Evolutionary conservation across 2,329 filamentous ascomycete genomes (phyloP), one percentile per base, ranked within the genome.

Genomic region (Penicillium sp.): DNA sequence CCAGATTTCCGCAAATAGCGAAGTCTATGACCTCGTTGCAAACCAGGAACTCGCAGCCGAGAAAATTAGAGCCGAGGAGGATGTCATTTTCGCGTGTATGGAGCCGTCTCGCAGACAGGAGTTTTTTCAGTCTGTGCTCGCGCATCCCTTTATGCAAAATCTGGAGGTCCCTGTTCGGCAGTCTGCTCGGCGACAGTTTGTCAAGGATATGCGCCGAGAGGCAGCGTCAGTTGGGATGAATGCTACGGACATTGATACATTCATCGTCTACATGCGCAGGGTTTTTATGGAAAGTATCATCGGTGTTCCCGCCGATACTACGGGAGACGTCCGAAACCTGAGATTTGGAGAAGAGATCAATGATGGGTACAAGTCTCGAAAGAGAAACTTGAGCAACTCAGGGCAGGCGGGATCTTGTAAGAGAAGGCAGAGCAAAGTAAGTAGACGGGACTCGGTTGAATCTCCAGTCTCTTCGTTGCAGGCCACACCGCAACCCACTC

Each of bases 341-440:
- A 36, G 47, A 2, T 65, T 64, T 31, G 65, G 64, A 5, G 52
- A 61, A n/a, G 64, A 69, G 47, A 54, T 65, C 13, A 52, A 64
- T 9, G 56, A 58, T 23, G 53, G 51, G 6, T 12, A 28, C 3
- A 18, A 41, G 10, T 39, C 10, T 36, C 51, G 24, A 16, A 57
- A 49, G 28, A 59, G 48, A 12, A 53, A 38, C 21, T 18, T 41
- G 2, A 48, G n/a, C 21, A 29, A 8, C 16, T 39, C 4, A 45
- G 2, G 46, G 13, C 24, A 41, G 4, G 18, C 42, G 1, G 47
- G 24, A 4, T 31, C 45, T 2, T 46, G 31, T 33, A 49, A 53
- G 12, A 46, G 43, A 28, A 52, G 16, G 18, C 54, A 52, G 16
- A 36, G 38, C n/a, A 58, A 49, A 21, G 56, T 38, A 18, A 38